Evolutionary conservation across 2,329 filamentous ascomycete genomes (phyloP).

Genomic region (Aspergillus carbonarius): DNA sequence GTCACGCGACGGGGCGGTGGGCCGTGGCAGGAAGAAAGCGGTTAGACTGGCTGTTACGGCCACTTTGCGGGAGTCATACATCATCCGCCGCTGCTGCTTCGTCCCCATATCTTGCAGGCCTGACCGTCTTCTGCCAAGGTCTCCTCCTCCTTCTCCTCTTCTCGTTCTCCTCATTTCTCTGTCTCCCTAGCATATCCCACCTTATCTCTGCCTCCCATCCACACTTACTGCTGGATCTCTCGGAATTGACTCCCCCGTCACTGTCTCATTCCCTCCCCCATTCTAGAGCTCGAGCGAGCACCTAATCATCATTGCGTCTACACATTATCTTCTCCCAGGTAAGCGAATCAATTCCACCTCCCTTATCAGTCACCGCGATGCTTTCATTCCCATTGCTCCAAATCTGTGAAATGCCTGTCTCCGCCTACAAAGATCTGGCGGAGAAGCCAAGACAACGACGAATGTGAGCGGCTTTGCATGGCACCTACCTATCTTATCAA

Average conservation of each 20-base stretch:
- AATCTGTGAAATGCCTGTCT: neutral
- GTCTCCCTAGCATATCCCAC: neutral
- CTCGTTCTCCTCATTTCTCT: neutral
- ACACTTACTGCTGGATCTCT: neutral
- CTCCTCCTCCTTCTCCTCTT: neutral
- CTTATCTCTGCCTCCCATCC: neutral
- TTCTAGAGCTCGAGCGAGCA: neutral
- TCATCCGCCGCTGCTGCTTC: conserved; percentile 24
- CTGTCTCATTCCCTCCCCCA: conserved; percentile 12
- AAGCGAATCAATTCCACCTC: conserved; percentile 19
- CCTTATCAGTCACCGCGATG: conserved; percentile 16
- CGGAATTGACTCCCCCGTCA: neutral
- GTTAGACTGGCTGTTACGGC: conserved; percentile 22
- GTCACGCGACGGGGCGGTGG: conserved; percentile 36
- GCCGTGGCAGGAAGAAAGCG: conserved; percentile 33
- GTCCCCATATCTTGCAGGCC: conserved; percentile 1
- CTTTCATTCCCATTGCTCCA: neutral
- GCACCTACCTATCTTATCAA: conserved; percentile 14
- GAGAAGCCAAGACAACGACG: conserved; percentile 2
- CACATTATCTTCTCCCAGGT: conserved; percentile 15
- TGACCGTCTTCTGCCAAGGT: neutral
- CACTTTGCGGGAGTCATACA: conserved; percentile 30
- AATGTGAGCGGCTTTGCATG: conserved; percentile 9
- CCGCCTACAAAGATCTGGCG: conserved; percentile 8
- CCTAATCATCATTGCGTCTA: neutral